phyloP scores from a whole-genome alignment of 345 rosid genomes.

The Salix arbutifolia region DNA sequence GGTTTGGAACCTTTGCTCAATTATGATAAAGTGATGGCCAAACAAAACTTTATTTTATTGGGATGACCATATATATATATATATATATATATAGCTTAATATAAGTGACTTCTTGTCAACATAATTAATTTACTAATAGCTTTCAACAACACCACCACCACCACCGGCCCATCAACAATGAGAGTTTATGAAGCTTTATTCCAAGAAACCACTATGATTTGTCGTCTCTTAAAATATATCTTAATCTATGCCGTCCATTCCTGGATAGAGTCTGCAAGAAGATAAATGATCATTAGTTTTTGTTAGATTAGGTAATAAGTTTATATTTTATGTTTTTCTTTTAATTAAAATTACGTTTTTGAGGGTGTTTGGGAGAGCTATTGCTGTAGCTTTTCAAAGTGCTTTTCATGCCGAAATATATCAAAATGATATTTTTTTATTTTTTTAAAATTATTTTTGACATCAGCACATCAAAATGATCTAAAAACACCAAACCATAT shows the following conservation, averaged over 20 bases:
- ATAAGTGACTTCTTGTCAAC: background rate
- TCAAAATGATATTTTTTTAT: no score
- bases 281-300: background rate
- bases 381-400: no score
- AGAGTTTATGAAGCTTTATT: background rate
- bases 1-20: background rate
- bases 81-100: background rate
- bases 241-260: background rate
- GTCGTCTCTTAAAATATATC: no score
- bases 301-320: background rate
- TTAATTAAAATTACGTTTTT: background rate
- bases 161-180: background rate
- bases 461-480: no score
- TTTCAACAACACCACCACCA: background rate
- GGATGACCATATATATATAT: background rate
- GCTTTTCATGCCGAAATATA: no score
- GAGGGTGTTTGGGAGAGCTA: no score
- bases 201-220: background rate
- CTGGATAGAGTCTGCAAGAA: background rate
- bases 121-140: background rate
- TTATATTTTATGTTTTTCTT: no score
- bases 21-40: background rate
- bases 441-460: no score
- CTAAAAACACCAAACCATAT: no score
- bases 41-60: background rate